A percentile compares a stretch with the other conserved stretches of the same genome.
phyloP scores from a whole-genome alignment of 139 green algal genomes.

The Raphidocelis subcapitata region DNA sequence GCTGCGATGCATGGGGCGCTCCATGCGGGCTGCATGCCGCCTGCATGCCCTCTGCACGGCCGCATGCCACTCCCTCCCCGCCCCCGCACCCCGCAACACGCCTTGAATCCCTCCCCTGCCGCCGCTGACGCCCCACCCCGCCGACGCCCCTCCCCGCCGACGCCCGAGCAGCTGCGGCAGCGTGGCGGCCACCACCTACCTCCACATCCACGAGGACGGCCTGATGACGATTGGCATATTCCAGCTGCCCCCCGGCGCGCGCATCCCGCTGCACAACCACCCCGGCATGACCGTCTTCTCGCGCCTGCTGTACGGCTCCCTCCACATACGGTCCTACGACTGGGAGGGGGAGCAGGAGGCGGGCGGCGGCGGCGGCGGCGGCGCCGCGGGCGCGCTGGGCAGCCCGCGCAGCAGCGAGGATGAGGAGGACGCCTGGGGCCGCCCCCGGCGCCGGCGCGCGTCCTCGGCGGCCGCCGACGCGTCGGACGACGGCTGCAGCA shows the following conservation, averaged over 20 bases:
- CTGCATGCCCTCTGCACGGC: too few relatives aligned
- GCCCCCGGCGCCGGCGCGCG: background rate
- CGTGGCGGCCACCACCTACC: constrained; percentile 73
- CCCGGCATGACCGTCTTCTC: constrained; percentile 64
- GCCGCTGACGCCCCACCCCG: too few relatives aligned
- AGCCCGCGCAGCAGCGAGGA: background rate
- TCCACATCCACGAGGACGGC: constrained; percentile 80
- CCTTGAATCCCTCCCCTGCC: too few relatives aligned
- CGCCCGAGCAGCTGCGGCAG: too few relatives aligned
- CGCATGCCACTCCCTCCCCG: too few relatives aligned
- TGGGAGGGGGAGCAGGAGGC: too few relatives aligned
- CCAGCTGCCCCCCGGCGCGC: constrained; percentile 58
- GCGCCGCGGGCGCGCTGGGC: too few relatives aligned
- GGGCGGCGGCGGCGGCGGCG: too few relatives aligned
- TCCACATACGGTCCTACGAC: constrained; percentile 83
- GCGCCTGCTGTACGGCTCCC: constrained; percentile 76
- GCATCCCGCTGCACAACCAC: constrained; percentile 91
- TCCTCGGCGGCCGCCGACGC: background rate
- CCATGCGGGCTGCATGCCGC: too few relatives aligned
- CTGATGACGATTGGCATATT: constrained; percentile 87
- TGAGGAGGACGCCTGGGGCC: background rate
- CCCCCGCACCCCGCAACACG: too few relatives aligned
- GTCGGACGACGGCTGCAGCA: background rate
- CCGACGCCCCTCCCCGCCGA: too few relatives aligned
- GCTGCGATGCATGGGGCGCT: too few relatives aligned